A percentile compares a stretch with the other conserved stretches of the same genome.
Conservation (phyloP, 2,329 filamentous ascomycete genomes). For the Fusarium verrucosum region DNA sequence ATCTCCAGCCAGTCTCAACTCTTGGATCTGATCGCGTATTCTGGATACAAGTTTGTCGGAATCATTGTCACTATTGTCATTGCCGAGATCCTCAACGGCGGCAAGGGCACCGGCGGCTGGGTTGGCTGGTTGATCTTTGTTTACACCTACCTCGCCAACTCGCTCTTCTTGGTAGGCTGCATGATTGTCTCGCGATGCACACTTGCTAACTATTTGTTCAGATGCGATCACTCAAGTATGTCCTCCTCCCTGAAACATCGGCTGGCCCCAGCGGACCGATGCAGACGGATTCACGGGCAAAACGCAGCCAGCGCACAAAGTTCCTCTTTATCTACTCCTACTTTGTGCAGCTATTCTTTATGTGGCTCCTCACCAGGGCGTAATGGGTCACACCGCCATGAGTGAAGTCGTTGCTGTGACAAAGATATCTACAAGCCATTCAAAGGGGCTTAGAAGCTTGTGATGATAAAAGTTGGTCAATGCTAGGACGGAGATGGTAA, state of each 20-base stretch:
- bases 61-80: conserved; percentile 89
- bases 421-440: not conserved
- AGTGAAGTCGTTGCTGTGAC: not conserved
- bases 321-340: conserved; percentile 96
- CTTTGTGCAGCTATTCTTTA: conserved; percentile 91
- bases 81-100: conserved; percentile 79
- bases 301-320: conserved; percentile 87
- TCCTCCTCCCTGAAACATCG: conserved; percentile 85
- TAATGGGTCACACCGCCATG: conserved; percentile 38
- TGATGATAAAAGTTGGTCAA: conserved; percentile 5
- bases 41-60: conserved; percentile 98
- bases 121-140: conserved; percentile 87
- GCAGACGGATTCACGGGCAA: conserved; percentile 79
- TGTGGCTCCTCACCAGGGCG: conserved; percentile 75
- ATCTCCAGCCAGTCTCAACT: conserved; percentile 95
- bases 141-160: conserved; percentile 94
- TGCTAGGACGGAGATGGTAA: conserved; percentile 13
- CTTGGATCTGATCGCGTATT: conserved; percentile 93
- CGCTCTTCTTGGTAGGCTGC: conserved; percentile 84
- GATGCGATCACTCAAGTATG: conserved; percentile 95
- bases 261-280: conserved; percentile 71
- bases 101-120: conserved; percentile 86
- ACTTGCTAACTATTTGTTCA: conserved; percentile 50
- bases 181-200: not conserved
- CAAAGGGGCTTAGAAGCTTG: not conserved